Conservation (phyloP, 2,329 filamentous ascomycete species). For the Eutypella sp. region DNA sequence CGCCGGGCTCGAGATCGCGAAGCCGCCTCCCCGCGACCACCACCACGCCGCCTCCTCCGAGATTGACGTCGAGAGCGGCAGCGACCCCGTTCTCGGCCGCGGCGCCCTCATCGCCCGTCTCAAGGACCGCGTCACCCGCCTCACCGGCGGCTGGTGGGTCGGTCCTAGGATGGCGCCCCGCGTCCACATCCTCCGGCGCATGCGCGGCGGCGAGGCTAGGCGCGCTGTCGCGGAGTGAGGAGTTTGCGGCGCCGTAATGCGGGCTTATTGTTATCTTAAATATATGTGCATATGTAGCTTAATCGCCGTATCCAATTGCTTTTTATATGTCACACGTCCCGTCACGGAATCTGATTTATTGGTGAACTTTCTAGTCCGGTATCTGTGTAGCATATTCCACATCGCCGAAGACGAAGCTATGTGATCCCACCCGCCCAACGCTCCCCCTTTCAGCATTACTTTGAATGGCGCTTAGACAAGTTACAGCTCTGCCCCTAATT, state of each 20-base stretch:
- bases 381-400: too few species aligned
- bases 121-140: slow-evolving; percentile 35
- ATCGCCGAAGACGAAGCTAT: too few species aligned
- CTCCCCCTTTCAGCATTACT: too few species aligned
- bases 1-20: slow-evolving; percentile 53
- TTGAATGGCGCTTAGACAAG: too few species aligned
- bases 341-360: too few species aligned
- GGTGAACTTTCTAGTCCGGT: too few species aligned
- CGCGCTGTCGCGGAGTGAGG: slow-evolving; percentile 21
- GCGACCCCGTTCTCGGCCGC: slow-evolving; percentile 36
- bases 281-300: neutral
- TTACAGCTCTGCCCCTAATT: too few species aligned
- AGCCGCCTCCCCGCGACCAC: slow-evolving; percentile 26
- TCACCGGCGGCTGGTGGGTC: slow-evolving; percentile 60
- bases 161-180: slow-evolving; percentile 56
- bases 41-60: neutral
- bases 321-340: too few species aligned
- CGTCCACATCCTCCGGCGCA: slow-evolving; percentile 43
- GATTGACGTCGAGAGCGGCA: slow-evolving; percentile 17
- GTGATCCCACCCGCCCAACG: too few species aligned
- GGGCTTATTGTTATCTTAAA: too few species aligned
- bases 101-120: slow-evolving; percentile 35
- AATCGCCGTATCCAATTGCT: too few species aligned
- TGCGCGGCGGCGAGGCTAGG: slow-evolving; percentile 23
- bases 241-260: too few species aligned